phyloP scores from a whole-genome alignment of 768 basidiomycete species.

The Rhizopogon vesiculosus region DNA sequence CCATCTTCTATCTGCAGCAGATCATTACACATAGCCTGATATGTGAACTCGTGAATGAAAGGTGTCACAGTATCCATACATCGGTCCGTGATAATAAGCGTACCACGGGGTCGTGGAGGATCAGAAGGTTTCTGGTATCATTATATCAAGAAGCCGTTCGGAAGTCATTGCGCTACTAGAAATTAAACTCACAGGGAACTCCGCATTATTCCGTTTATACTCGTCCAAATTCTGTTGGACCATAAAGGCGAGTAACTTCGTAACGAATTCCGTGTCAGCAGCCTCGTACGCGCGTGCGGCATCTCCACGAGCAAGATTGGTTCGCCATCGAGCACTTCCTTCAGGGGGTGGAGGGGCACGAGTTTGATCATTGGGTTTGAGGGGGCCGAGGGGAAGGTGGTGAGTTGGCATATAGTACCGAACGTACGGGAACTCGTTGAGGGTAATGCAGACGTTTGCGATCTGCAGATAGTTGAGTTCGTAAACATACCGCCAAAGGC shows the following conservation, averaged over 20 bases:
- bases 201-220: constrained; percentile 77
- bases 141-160: background rate
- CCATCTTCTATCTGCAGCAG: constrained; percentile 86
- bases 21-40: constrained; percentile 98
- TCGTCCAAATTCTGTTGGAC: constrained; percentile 85
- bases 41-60: constrained; percentile 95
- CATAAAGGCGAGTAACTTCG: constrained; percentile 80
- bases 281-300: constrained; percentile 65
- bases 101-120: constrained; percentile 62
- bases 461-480: constrained; percentile 43
- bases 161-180: background rate
- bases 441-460: constrained; percentile 80
- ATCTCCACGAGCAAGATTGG: constrained; percentile 71
- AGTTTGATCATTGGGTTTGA: constrained; percentile 62
- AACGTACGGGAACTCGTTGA: constrained; percentile 90
- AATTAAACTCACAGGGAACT: constrained; percentile 71
- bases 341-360: constrained; percentile 66
- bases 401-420: constrained; percentile 87
- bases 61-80: constrained; percentile 92
- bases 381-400: constrained; percentile 80
- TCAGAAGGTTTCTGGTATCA: constrained; percentile 47
- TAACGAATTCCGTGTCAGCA: constrained; percentile 70
- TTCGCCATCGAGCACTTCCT: constrained; percentile 68
- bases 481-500: background rate
- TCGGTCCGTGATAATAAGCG: constrained; percentile 92